Conservation (phyloP, 345 rosid species). For the Carallia pectinifolia region DNA sequence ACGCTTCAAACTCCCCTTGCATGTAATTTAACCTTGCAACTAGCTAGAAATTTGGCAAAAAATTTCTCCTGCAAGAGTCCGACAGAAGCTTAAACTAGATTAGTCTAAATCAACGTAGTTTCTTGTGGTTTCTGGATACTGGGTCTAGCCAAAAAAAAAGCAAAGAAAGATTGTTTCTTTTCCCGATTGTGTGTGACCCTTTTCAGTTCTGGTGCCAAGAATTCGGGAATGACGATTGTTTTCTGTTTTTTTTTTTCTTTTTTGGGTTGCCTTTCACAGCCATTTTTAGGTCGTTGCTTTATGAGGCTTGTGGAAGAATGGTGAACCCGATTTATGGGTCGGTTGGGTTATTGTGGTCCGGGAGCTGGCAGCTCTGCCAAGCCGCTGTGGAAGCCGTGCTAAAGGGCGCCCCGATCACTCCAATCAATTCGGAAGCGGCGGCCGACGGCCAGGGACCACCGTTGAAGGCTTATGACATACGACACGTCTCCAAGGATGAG, state of each 20-base stretch:
- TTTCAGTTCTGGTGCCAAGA: background rate
- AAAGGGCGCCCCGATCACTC: conserved; percentile 74
- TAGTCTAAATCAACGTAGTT: no score
- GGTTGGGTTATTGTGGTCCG: conserved; percentile 87
- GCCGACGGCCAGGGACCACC: conserved; percentile 74
- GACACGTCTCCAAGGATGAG: conserved; percentile 84
- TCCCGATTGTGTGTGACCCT: background rate
- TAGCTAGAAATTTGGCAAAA: no score
- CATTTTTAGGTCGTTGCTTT: conserved; percentile 86
- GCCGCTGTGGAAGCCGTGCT: conserved; percentile 93
- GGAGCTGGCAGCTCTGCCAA: conserved; percentile 95
- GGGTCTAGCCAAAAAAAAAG: no score
- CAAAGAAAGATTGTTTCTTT: no score
- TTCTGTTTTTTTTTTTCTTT: background rate
- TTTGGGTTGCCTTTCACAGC: conserved; percentile 38
- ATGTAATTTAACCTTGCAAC: background rate
- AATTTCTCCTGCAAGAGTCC: no score
- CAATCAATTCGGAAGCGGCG: conserved; percentile 66
- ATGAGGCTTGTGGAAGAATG: conserved; percentile 97
- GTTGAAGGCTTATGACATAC: conserved; percentile 69
- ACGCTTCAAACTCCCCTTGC: background rate
- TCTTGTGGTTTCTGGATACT: no score
- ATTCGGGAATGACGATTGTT: no score
- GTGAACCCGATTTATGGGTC: conserved; percentile 97
- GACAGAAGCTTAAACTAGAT: no score